These are phyloP conservation scores for Eucalyptus pauciflora DNA, from an alignment of 345 rosid genomes.

Conservation along the genomic window DNA sequence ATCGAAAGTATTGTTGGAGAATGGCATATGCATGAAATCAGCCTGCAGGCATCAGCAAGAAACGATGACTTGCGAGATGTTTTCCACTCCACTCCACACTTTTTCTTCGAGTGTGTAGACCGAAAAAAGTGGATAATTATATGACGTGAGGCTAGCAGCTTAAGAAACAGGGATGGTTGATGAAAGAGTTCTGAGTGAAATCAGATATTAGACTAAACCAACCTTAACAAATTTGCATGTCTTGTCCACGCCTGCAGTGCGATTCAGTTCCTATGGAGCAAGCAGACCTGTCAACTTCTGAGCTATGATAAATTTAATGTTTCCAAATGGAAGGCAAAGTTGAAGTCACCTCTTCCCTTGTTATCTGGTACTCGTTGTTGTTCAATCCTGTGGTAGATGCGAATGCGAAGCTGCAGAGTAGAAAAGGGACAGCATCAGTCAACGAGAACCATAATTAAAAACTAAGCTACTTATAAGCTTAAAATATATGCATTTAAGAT, in stretches of 20 bases:
- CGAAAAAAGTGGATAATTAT: no score
- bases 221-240: constrained; percentile 96
- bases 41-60: constrained; percentile 45
- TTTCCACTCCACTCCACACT: neutral
- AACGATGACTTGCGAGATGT: neutral
- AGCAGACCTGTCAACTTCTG: neutral
- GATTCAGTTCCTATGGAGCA: constrained; percentile 59
- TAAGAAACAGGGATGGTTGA: neutral
- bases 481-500: neutral
- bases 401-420: constrained; percentile 32
- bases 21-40: constrained; percentile 98
- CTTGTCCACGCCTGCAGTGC: constrained; percentile 68
- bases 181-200: neutral
- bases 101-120: neutral
- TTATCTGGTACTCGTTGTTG: constrained; percentile 93
- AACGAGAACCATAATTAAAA: neutral
- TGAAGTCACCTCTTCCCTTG: constrained; percentile 73
- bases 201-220: neutral
- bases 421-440: neutral
- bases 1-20: constrained; percentile 77
- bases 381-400: constrained; percentile 73
- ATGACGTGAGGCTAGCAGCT: neutral
- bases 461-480: neutral
- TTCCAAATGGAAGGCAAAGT: neutral
- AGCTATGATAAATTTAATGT: neutral